These are phyloP conservation scores for Solanum paucissectum DNA, from an alignment of 257 asterid genomes.

Conservation along the genomic window DNA sequence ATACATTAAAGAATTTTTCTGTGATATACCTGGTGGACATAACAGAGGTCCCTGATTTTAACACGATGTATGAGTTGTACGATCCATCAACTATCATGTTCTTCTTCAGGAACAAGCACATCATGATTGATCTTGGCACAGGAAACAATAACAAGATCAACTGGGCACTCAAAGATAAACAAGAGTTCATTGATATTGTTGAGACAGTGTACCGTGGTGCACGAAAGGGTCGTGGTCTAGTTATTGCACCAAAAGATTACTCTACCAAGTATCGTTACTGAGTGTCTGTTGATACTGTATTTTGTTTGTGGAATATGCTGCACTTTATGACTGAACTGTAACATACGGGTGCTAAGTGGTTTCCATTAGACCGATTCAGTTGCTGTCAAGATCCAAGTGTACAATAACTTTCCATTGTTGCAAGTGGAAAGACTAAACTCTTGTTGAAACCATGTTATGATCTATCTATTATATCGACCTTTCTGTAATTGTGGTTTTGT, in stretches of 20 bases:
- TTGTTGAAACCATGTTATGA: neutral
- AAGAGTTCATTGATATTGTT: slow-evolving; percentile 89
- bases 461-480: neutral
- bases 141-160: slow-evolving; percentile 96
- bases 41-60: slow-evolving; percentile 90
- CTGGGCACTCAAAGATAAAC: slow-evolving; percentile 97
- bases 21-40: slow-evolving; percentile 84
- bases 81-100: slow-evolving; percentile 94
- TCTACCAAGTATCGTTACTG: slow-evolving; percentile 89
- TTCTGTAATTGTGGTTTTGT: neutral
- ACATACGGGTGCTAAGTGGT: neutral
- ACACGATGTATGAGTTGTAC: slow-evolving; percentile 91
- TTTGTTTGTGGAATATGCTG: neutral
- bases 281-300: neutral
- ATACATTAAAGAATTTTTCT: slow-evolving; percentile 78
- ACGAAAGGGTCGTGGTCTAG: slow-evolving; percentile 94
- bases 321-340: neutral
- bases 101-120: slow-evolving; percentile 97
- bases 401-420: neutral
- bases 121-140: slow-evolving; percentile 93
- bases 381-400: neutral
- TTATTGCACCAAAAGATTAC: slow-evolving; percentile 96
- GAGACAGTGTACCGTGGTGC: slow-evolving; percentile 97
- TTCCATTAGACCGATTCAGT: neutral
- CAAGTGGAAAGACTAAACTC: neutral